Evolutionary conservation across 495 filamentous ascomycete genomes (phyloP).

Genomic region (Chlorociboria aeruginascens): DNA sequence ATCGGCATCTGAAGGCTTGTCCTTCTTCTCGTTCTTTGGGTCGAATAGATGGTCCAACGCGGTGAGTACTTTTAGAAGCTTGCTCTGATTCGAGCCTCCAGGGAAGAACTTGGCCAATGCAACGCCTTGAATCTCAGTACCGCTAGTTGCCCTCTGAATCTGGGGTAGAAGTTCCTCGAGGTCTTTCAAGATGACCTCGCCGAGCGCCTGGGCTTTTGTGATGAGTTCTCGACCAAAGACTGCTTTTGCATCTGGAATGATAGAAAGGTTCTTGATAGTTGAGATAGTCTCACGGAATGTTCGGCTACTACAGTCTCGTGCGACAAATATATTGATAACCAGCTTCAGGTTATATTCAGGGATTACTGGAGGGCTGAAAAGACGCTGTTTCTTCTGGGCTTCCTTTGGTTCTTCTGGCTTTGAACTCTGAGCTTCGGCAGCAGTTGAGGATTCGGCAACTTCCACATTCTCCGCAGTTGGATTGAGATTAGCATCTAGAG

Average conservation of each 20-base stretch:
- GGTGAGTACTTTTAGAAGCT: conserved; percentile 83
- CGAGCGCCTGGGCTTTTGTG: conserved; percentile 69
- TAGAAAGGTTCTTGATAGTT: conserved; percentile 93
- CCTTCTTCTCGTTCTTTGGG: conserved; percentile 48
- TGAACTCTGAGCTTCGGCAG: conserved; percentile 35
- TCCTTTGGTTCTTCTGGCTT: conserved; percentile 25
- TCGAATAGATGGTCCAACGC: conserved; percentile 95
- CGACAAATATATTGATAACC: conserved; percentile 90
- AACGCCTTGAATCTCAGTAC: conserved; percentile 89
- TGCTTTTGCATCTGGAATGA: conserved; percentile 79
- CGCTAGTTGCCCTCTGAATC: conserved; percentile 73
- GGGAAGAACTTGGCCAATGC: conserved; percentile 94
- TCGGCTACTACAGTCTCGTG: conserved; percentile 90
- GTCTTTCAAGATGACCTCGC: conserved; percentile 70
- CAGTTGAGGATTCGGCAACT: conserved; percentile 30
- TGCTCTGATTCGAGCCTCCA: conserved; percentile 88
- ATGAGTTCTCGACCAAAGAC: conserved; percentile 88
- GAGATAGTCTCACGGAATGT: conserved; percentile 94
- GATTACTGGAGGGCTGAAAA: conserved; percentile 72
- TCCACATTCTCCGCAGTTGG: conserved; percentile 6
- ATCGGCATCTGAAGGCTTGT: conserved; percentile 27
- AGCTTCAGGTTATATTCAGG: conserved; percentile 83
- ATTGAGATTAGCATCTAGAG: conserved; percentile 5
- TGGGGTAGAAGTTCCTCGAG: conserved; percentile 79
- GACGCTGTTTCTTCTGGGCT: conserved; percentile 53